Percentiles rank a stretch among this genome's conserved stretches.
Evolutionary conservation across 2,329 filamentous ascomycete genomes (phyloP).

Genomic region (Sporothrix humicola): DNA sequence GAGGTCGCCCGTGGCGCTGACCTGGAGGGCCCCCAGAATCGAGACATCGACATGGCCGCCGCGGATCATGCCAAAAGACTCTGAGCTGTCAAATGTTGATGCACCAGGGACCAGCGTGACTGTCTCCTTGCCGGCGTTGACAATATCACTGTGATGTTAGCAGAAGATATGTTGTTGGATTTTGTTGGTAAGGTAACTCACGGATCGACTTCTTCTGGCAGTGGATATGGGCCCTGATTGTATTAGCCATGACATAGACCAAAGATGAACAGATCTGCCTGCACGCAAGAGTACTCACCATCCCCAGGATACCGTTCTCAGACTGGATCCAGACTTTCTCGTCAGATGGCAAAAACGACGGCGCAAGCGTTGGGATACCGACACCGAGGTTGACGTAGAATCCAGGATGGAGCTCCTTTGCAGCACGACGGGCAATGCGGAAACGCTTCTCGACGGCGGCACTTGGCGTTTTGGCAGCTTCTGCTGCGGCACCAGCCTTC

Average conservation of each 20-base stretch:
- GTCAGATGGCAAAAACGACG: slow-evolving; percentile 71
- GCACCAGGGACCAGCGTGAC: slow-evolving; percentile 80
- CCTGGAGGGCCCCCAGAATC: slow-evolving; percentile 77
- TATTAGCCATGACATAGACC: not conserved
- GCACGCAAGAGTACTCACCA: not conserved
- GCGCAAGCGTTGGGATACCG: slow-evolving; percentile 85
- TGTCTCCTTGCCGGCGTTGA: slow-evolving; percentile 80
- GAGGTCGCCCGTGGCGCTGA: slow-evolving; percentile 76
- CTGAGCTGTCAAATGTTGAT: slow-evolving; percentile 76
- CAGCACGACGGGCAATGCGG: slow-evolving; percentile 76
- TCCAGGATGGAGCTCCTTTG: slow-evolving; percentile 80
- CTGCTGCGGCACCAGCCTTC: not conserved
- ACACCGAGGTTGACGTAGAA: slow-evolving; percentile 83
- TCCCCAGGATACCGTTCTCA: slow-evolving; percentile 15
- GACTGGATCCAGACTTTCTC: slow-evolving; percentile 60
- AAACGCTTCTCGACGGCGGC: slow-evolving; percentile 56
- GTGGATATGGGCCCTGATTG: slow-evolving; percentile 18
- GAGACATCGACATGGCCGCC: slow-evolving; percentile 84
- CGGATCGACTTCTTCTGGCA: slow-evolving; percentile 20
- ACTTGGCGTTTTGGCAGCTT: not conserved
- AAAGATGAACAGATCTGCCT: not conserved
- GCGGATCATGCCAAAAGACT: slow-evolving; percentile 87
- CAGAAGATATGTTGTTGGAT: not conserved
- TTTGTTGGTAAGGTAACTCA: not conserved
- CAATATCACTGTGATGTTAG: slow-evolving; percentile 10